These are phyloP conservation scores for Debaryomyces psychrophilus DNA, from an alignment of 1,139 yeast genomes.

Conservation along the genomic window DNA sequence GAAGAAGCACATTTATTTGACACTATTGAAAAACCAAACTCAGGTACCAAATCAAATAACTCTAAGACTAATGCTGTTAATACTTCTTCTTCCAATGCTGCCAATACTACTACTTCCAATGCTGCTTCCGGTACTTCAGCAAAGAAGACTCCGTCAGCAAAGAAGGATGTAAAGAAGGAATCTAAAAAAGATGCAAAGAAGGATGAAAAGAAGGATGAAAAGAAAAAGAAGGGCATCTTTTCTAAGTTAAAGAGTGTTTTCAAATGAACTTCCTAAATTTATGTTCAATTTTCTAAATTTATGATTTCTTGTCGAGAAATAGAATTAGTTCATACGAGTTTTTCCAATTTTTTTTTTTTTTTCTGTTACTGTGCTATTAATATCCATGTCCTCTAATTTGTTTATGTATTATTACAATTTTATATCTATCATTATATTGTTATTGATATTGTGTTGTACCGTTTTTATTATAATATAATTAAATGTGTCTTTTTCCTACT, in stretches of 20 bases:
- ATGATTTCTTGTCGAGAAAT: neutral
- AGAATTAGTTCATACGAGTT: neutral
- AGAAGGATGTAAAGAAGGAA: constrained; percentile 14
- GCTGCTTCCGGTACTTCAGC: constrained; percentile 11
- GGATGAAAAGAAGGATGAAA: constrained; percentile 22
- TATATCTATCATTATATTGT: constrained; percentile 2
- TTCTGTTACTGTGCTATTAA: constrained; percentile 4
- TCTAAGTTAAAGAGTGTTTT: constrained; percentile 51
- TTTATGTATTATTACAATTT: constrained; percentile 6
- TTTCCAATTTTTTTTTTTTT: neutral
- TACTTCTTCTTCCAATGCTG: constrained; percentile 10
- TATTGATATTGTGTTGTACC: constrained; percentile 3
- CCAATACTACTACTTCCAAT: constrained; percentile 6
- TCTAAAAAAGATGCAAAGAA: constrained; percentile 23
- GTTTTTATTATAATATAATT: neutral
- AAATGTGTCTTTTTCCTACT: neutral
- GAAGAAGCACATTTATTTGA: constrained; percentile 33
- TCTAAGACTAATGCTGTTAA: constrained; percentile 13
- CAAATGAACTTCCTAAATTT: constrained; percentile 20
- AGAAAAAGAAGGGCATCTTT: constrained; percentile 48
- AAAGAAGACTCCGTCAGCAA: constrained; percentile 6
- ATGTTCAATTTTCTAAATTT: constrained; percentile 1
- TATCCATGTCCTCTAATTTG: constrained; percentile 3
- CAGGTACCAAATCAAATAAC: constrained; percentile 10
- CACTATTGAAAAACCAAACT: constrained; percentile 14